Conservation (phyloP, 148 eudicot genomes). For the Selenicereus undatus region DNA sequence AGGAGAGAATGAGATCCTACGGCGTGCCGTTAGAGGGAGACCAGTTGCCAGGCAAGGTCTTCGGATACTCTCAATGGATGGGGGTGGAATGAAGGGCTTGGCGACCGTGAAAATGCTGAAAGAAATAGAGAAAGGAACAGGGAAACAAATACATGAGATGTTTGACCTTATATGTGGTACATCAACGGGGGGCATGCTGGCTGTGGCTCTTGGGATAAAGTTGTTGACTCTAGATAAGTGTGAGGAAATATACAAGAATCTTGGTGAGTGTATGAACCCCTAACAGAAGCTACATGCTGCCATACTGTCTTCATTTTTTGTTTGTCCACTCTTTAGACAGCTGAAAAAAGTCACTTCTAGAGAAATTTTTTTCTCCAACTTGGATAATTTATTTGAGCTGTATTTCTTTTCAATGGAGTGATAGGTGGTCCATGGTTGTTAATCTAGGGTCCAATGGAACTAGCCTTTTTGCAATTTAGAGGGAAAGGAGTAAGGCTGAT, state of each 20-base stretch:
- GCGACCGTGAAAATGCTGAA: conserved; percentile 88
- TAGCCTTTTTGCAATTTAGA: not conserved
- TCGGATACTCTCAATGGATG: conserved; percentile 98
- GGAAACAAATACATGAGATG: conserved; percentile 92
- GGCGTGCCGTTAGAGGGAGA: conserved; percentile 84
- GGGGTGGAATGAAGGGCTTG: conserved; percentile 99
- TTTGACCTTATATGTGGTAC: conserved; percentile 99
- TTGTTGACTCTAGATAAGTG: conserved; percentile 83
- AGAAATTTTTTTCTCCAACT: not conserved
- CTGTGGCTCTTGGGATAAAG: conserved; percentile 97
- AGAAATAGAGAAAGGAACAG: conserved; percentile 90
- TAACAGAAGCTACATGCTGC: not conserved
- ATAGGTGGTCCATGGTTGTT: not conserved
- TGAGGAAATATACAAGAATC: conserved; percentile 97
- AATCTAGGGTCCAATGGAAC: not conserved
- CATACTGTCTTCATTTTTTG: not conserved
- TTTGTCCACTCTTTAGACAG: not conserved
- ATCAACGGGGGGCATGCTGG: conserved; percentile 99
- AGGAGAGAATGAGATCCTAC: conserved; percentile 94
- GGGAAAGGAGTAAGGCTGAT: not conserved
- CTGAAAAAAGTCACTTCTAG: not conserved
- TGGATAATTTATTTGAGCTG: not conserved
- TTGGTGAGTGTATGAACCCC: conserved; percentile 52
- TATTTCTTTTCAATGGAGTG: not conserved
- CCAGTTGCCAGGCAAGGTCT: conserved; percentile 90